phyloP scores from a whole-genome alignment of 129 eudicot species.

The Flaveria linearis region DNA sequence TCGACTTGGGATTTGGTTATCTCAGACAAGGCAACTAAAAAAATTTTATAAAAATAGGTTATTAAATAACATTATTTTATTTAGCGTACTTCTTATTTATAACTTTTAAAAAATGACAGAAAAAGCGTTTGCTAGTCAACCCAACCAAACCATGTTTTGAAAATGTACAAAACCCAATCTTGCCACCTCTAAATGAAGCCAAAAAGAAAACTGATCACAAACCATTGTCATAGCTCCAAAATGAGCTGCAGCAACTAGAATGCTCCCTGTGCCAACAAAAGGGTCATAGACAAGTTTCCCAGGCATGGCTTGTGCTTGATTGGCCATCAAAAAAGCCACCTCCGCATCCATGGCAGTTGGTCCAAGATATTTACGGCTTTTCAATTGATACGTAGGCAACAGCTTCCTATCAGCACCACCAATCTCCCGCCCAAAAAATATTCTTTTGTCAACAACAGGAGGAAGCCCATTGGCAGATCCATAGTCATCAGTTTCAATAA shows the following conservation, averaged over 20 bases:
- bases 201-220: constrained; percentile 23
- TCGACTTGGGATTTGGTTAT: background rate
- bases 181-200: background rate
- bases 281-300: constrained; percentile 94
- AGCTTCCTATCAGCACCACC: constrained; percentile 89
- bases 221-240: constrained; percentile 99
- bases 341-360: constrained; percentile 99
- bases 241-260: constrained; percentile 93
- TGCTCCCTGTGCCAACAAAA: constrained; percentile 97
- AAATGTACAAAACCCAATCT: background rate
- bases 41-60: background rate
- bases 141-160: background rate
- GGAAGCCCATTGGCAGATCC: constrained; percentile 83
- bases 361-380: constrained; percentile 90
- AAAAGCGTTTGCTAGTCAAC: background rate
- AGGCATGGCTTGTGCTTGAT: constrained; percentile 82
- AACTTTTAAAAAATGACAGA: background rate
- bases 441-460: constrained; percentile 67
- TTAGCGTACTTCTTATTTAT: background rate
- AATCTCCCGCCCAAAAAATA: constrained; percentile 89
- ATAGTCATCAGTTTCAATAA: constrained; percentile 85
- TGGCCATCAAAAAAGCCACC: constrained; percentile 96
- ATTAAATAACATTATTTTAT: background rate
- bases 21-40: background rate
- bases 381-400: constrained; percentile 84